Evolutionary conservation across 2,329 filamentous ascomycete species (phyloP).

Genomic region (Xylaria multiplex): DNA sequence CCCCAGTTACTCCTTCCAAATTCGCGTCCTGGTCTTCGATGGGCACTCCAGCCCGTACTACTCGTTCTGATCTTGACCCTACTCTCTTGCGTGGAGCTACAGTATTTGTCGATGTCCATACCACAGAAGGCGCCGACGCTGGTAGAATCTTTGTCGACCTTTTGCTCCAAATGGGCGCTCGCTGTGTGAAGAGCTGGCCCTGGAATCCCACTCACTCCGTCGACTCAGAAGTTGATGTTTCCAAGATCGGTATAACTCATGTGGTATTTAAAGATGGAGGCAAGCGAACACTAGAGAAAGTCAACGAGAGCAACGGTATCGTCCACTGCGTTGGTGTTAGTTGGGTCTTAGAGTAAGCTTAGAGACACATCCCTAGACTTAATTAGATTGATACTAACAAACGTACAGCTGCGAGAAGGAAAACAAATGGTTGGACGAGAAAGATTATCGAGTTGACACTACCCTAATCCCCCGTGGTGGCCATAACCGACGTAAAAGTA

Average conservation of each 20-base stretch:
- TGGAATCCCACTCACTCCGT: constrained; percentile 68
- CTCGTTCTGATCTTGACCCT: constrained; percentile 63
- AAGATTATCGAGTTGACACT: constrained; percentile 74
- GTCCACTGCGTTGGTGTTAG: constrained; percentile 88
- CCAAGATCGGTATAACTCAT: constrained; percentile 81
- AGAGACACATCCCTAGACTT: not conserved
- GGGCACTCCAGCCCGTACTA: constrained; percentile 67
- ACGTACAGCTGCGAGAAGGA: constrained; percentile 74
- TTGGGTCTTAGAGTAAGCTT: constrained; percentile 86
- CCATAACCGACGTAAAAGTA: constrained; percentile 78
- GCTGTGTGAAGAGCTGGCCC: constrained; percentile 78
- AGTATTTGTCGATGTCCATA: constrained; percentile 86
- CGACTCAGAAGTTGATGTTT: constrained; percentile 51
- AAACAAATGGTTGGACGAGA: constrained; percentile 80
- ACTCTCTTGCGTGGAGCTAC: constrained; percentile 74
- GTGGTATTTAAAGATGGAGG: constrained; percentile 91
- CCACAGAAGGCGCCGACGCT: constrained; percentile 81
- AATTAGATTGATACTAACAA: constrained; percentile 44
- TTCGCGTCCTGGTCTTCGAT: constrained; percentile 63
- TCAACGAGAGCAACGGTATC: constrained; percentile 74
- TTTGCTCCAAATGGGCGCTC: constrained; percentile 82
- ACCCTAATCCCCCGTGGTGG: constrained; percentile 74
- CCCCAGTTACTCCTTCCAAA: constrained; percentile 59
- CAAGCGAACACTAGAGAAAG: constrained; percentile 82
- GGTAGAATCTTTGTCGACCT: constrained; percentile 84